Percentiles rank a stretch among this genome's conserved stretches.
These are phyloP conservation scores for Meyerozyma guilliermondii DNA, from an alignment of 1,139 yeast genomes.

Conservation along the genomic window DNA sequence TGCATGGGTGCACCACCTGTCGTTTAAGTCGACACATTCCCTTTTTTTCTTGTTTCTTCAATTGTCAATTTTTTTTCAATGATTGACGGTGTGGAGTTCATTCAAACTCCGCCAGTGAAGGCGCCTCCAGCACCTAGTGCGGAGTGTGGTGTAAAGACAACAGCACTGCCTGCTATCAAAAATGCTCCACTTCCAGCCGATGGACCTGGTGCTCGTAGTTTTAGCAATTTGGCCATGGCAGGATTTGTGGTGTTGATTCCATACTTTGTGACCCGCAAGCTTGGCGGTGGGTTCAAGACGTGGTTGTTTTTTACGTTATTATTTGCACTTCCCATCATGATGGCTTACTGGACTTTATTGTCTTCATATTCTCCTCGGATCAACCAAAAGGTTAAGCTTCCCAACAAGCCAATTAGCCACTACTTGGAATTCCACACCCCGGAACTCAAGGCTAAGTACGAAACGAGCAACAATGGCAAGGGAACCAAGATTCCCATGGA, in stretches of 20 bases:
- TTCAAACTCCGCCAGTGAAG: slow-evolving; percentile 54
- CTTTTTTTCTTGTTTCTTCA: not conserved
- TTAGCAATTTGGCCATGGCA: slow-evolving; percentile 57
- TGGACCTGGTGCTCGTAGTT: slow-evolving; percentile 80
- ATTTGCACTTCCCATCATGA: slow-evolving; percentile 61
- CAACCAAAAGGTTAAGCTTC: slow-evolving; percentile 72
- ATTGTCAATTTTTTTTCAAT: slow-evolving; percentile 11
- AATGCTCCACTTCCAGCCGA: slow-evolving; percentile 91
- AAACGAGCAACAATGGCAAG: slow-evolving; percentile 48
- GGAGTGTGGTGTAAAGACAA: slow-evolving; percentile 57
- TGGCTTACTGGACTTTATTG: slow-evolving; percentile 77
- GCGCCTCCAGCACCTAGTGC: slow-evolving; percentile 47
- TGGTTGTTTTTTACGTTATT: slow-evolving; percentile 53
- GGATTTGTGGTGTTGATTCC: slow-evolving; percentile 60
- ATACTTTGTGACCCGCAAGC: slow-evolving; percentile 52
- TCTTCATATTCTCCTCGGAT: slow-evolving; percentile 78
- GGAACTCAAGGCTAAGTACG: slow-evolving; percentile 66
- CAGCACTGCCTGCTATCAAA: slow-evolving; percentile 67
- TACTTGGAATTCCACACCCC: slow-evolving; percentile 81
- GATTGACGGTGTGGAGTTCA: slow-evolving; percentile 46
- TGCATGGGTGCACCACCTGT: not conserved
- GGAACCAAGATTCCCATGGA: slow-evolving; percentile 84
- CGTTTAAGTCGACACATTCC: not conserved
- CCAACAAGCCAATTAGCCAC: slow-evolving; percentile 72
- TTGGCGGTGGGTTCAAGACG: slow-evolving; percentile 73